Base-by-base conservation (phyloP, 306 rosid species). In the Abrus precatorius region DNA sequence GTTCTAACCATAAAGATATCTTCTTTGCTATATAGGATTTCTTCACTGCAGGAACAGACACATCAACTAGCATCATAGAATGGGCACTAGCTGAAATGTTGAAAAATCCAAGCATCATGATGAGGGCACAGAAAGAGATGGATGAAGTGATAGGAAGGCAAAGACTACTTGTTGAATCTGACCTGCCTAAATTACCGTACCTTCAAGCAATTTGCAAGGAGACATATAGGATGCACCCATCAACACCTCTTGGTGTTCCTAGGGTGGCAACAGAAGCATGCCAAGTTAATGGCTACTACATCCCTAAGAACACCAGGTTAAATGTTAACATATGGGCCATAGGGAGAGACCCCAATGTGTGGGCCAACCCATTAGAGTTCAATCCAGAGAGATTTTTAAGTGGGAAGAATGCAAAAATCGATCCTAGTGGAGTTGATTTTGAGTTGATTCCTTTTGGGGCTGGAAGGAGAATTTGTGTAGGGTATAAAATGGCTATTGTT, bases 1-100 rank as follows among this genome's bases (percentile, higher is more conserved):
- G 10, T 67, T 54, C 77, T 79, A 59, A 79, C 36, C 9, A 63
- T 40, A 64, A 64, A 14, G 45, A 49, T 44, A 11, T n/a, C 3
- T 44, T 54, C 20, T 20, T 73, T 44, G 5, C 50, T 64, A 43
- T 81, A 3, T 6, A 83, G 83, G 77, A 67, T 69, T 38, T 72
- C 9, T 84, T 60, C 77, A 75, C 89, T 1, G 89, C 92, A 14
- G 89, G 92, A 10, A 86, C 89, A 28, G 88, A 88, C 50, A 86
- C 90, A 56, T 88, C 88, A 32, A 30, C 87, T 0, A 88, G 88
- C 84, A 63, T 82, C 72, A 86, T 88, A 48, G 90, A 88, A 48
- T 88, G 92, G 89, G 89, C 89, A 61, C 70, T 88, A 1, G 79
- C 89, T 7, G 89, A 88, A 77, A 84, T 88, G 87, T 4, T 88